phyloP scores from a whole-genome alignment of 2,329 filamentous ascomycete genomes.

The Aspergillus chevalieri region DNA sequence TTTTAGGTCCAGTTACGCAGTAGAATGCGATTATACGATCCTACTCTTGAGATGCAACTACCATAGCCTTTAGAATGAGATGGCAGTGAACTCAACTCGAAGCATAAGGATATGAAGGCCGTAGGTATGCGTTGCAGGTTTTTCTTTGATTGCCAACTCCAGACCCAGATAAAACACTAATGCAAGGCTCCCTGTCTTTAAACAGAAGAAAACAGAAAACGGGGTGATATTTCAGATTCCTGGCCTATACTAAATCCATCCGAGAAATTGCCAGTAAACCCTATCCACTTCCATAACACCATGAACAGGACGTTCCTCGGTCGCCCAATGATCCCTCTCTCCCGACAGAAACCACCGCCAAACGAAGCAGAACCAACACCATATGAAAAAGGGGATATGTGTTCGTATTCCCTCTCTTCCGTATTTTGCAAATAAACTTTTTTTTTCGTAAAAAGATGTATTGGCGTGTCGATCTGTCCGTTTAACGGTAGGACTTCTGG shows the following conservation, averaged over 20 bases:
- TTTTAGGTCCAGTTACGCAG: no score
- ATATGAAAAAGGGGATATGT: conserved; percentile 1
- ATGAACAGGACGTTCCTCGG: conserved; percentile 10
- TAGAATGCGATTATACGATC: no score
- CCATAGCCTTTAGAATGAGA: no score
- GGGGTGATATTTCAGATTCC: conserved; percentile 27
- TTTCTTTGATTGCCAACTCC: neutral
- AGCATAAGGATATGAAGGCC: no score
- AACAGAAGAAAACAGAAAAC: conserved; percentile 15
- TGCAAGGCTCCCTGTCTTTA: neutral
- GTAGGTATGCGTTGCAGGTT: neutral
- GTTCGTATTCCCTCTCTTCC: neutral
- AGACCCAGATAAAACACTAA: neutral
- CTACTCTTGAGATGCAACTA: no score
- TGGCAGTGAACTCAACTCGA: no score
- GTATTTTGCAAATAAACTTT: conserved; percentile 5
- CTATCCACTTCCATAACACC: conserved; percentile 19
- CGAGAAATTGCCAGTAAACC: conserved; percentile 22
- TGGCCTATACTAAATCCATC: conserved; percentile 25
- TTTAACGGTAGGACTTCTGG: conserved; percentile 99
- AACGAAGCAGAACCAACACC: conserved; percentile 5
- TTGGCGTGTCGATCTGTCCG: neutral
- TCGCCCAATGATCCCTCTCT: conserved; percentile 7
- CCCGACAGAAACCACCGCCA: neutral
- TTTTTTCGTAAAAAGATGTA: conserved; percentile 6